Evolutionary conservation across 1,284 basidiomycete species (phyloP).

Genomic region (Volvariella surrecta): DNA sequence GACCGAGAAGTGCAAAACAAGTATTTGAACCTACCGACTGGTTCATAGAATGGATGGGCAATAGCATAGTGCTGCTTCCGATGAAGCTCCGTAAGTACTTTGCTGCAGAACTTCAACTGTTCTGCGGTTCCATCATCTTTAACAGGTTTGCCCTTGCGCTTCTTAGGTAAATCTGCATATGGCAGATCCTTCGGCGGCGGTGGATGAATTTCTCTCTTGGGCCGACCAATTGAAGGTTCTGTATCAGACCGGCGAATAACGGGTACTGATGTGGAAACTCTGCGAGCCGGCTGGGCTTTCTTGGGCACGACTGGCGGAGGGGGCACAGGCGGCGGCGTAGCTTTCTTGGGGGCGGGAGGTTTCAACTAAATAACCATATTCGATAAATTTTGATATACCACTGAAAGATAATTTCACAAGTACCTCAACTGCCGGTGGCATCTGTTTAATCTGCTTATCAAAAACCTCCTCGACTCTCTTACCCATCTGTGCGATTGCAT

Average conservation of each 20-base stretch:
- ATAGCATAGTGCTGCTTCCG: slow-evolving; percentile 72
- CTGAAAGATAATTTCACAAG: slow-evolving; percentile 10
- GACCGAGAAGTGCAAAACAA: background rate
- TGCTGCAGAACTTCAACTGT: slow-evolving; percentile 80
- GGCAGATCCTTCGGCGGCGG: slow-evolving; percentile 89
- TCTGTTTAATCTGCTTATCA: slow-evolving; percentile 81
- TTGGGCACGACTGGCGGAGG: slow-evolving; percentile 30
- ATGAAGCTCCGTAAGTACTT: slow-evolving; percentile 70
- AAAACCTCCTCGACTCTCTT: slow-evolving; percentile 79
- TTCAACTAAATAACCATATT: slow-evolving; percentile 27
- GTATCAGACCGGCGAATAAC: slow-evolving; percentile 68
- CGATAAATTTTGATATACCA: slow-evolving; percentile 10
- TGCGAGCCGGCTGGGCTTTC: slow-evolving; percentile 36
- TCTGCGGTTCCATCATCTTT: slow-evolving; percentile 70
- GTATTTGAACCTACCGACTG: slow-evolving; percentile 63
- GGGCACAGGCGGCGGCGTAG: slow-evolving; percentile 35
- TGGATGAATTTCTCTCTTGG: slow-evolving; percentile 95
- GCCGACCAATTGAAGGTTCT: slow-evolving; percentile 53
- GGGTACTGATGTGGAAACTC: slow-evolving; percentile 71
- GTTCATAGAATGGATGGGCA: slow-evolving; percentile 87
- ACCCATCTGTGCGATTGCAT: slow-evolving; percentile 73
- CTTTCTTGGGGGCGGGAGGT: slow-evolving; percentile 36
- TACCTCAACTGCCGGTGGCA: slow-evolving; percentile 70
- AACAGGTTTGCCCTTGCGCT: slow-evolving; percentile 52
- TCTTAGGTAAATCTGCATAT: slow-evolving; percentile 72